Evolutionary conservation across 495 filamentous ascomycete species (phyloP).

Genomic region (Sabuloglossum arenarium): DNA sequence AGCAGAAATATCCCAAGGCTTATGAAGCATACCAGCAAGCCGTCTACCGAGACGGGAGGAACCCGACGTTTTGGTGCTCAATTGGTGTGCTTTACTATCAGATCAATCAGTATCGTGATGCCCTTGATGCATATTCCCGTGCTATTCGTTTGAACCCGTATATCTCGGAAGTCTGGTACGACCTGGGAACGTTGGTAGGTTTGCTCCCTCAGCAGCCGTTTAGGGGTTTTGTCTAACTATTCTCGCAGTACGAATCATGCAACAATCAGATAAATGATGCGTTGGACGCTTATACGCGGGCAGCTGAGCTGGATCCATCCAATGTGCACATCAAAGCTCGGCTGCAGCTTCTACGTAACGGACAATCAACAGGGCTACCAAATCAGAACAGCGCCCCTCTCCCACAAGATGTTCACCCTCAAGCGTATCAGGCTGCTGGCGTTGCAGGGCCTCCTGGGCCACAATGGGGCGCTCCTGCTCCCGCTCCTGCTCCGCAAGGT

Average conservation of each 20-base stretch:
- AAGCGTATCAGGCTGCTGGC: conserved; percentile 21
- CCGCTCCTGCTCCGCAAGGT: conserved; percentile 35
- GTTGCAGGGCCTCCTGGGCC: conserved; percentile 55
- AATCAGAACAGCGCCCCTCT: conserved; percentile 45
- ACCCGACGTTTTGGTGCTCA: conserved; percentile 99
- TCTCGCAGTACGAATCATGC: conserved; percentile 73
- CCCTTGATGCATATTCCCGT: conserved; percentile 93
- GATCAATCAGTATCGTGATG: conserved; percentile 99
- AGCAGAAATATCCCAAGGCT: conserved; percentile 96
- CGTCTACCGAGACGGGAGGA: conserved; percentile 93
- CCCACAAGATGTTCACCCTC: conserved; percentile 58
- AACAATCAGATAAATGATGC: conserved; percentile 98
- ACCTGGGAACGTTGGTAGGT: conserved; percentile 85
- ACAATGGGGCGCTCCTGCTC: conserved; percentile 49
- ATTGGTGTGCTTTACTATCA: conserved; percentile 99
- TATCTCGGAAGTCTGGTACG: conserved; percentile 99
- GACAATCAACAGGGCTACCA: conserved; percentile 45
- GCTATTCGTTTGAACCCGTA: conserved; percentile 95
- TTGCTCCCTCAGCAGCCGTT: conserved; percentile 11
- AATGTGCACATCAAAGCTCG: conserved; percentile 96
- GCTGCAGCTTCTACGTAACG: conserved; percentile 60
- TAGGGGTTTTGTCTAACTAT: conserved; percentile 7
- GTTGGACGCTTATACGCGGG: conserved; percentile 84
- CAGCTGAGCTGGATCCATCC: conserved; percentile 77
- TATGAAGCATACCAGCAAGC: conserved; percentile 99